These are phyloP conservation scores for Debaryomyces fabryi DNA, from an alignment of 1,139 yeast species.

Conservation along the genomic window DNA sequence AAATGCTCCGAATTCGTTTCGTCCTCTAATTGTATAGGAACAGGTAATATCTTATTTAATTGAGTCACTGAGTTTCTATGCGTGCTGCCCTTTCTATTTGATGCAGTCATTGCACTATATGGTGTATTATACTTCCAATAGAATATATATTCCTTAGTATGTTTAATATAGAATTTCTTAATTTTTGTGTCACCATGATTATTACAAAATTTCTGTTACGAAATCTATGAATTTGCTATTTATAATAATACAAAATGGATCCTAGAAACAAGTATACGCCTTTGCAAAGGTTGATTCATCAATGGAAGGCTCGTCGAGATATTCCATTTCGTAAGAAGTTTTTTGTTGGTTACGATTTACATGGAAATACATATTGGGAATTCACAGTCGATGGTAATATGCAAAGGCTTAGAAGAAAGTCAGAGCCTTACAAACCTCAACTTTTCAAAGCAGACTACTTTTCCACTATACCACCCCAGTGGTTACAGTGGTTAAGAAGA, in stretches of 20 bases:
- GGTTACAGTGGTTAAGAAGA: slow-evolving; percentile 80
- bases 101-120: slow-evolving; percentile 1
- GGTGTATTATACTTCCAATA: not conserved
- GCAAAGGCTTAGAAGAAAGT: slow-evolving; percentile 50
- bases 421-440: slow-evolving; percentile 47
- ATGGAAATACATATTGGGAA: slow-evolving; percentile 88
- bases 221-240: not conserved
- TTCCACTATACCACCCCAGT: slow-evolving; percentile 62
- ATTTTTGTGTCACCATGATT: slow-evolving; percentile 26
- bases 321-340: slow-evolving; percentile 66
- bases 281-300: slow-evolving; percentile 51
- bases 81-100: slow-evolving; percentile 5
- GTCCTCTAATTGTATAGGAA: slow-evolving; percentile 42
- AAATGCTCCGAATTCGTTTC: slow-evolving; percentile 29
- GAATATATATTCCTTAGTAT: not conserved
- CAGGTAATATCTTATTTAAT: slow-evolving; percentile 39
- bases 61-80: slow-evolving; percentile 26
- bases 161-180: slow-evolving; percentile 3
- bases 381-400: slow-evolving; percentile 55
- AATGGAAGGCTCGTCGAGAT: slow-evolving; percentile 61
- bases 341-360: slow-evolving; percentile 73
- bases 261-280: slow-evolving; percentile 41
- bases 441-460: slow-evolving; percentile 54
- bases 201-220: not conserved
- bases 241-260: slow-evolving; percentile 28